A percentile compares a stretch with the other conserved stretches of the same genome.
phyloP scores from a whole-genome alignment of 78 protist genomes.

The slime mould (Dictyostelium discoideum) region DNA sequence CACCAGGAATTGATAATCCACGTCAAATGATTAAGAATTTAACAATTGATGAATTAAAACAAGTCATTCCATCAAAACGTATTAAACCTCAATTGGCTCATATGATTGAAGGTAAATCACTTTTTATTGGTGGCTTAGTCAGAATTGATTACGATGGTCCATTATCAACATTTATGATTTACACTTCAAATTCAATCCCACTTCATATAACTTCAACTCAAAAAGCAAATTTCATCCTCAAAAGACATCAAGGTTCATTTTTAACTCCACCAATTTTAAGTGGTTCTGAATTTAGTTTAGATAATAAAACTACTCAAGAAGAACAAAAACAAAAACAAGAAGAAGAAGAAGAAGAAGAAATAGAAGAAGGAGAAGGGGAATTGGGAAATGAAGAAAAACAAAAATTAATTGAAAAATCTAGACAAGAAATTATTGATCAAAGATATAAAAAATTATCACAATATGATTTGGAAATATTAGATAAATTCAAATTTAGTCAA shows the following conservation, averaged over 20 bases:
- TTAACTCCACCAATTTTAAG: constrained; percentile 52
- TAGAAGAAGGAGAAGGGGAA: background rate
- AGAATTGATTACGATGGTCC: constrained; percentile 62
- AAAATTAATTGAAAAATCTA: background rate
- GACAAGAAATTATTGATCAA: background rate
- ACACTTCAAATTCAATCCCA: constrained; percentile 25
- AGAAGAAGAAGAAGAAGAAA: background rate
- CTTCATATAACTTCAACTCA: constrained; percentile 5
- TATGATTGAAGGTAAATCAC: constrained; percentile 36
- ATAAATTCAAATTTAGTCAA: constrained; percentile 8
- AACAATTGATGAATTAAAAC: constrained; percentile 34
- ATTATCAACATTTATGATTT: constrained; percentile 39
- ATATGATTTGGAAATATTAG: background rate
- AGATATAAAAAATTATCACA: background rate
- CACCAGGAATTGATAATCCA: constrained; percentile 77
- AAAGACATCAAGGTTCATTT: constrained; percentile 46
- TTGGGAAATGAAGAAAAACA: background rate
- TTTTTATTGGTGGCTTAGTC: constrained; percentile 67
- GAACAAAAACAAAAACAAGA: background rate
- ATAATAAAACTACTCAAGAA: background rate
- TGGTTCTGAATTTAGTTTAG: background rate
- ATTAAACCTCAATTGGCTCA: constrained; percentile 55
- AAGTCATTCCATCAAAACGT: constrained; percentile 41
- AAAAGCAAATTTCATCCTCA: constrained; percentile 9
- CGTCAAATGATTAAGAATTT: constrained; percentile 52